A percentile compares a stretch with the other conserved stretches of the same genome.
Conservation (phyloP, 176 grass and related monocot species). For the Eleusine coracana region DNA sequence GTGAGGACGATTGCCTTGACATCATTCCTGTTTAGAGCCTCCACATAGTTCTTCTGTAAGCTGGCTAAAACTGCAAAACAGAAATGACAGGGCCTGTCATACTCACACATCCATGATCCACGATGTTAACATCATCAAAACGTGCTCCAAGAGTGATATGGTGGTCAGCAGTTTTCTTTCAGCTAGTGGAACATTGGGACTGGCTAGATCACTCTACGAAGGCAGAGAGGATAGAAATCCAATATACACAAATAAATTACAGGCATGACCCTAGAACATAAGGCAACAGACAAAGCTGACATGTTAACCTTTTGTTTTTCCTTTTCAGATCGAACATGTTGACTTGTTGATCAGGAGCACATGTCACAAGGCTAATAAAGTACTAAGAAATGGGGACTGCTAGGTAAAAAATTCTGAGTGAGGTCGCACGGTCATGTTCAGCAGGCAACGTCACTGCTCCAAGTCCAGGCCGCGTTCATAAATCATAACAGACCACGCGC, state of each 20-base stretch:
- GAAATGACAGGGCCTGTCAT: conserved; percentile 23
- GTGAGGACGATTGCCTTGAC: conserved; percentile 88
- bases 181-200: neutral
- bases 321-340: neutral
- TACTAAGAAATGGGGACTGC: neutral
- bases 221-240: neutral
- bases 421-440: neutral
- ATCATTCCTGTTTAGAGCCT: conserved; percentile 72
- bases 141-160: neutral
- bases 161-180: neutral
- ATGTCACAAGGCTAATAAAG: neutral
- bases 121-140: neutral
- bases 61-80: conserved; percentile 67
- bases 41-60: conserved; percentile 56
- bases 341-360: neutral
- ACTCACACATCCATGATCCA: neutral
- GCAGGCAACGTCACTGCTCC: neutral
- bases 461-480: neutral
- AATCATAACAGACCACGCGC: neutral
- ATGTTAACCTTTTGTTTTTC: neutral
- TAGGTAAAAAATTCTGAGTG: neutral
- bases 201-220: neutral
- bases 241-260: neutral
- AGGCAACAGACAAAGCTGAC: neutral
- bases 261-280: neutral